Evolutionary conservation across 768 basidiomycete species (phyloP).

Genomic region (Russula brevipes): DNA sequence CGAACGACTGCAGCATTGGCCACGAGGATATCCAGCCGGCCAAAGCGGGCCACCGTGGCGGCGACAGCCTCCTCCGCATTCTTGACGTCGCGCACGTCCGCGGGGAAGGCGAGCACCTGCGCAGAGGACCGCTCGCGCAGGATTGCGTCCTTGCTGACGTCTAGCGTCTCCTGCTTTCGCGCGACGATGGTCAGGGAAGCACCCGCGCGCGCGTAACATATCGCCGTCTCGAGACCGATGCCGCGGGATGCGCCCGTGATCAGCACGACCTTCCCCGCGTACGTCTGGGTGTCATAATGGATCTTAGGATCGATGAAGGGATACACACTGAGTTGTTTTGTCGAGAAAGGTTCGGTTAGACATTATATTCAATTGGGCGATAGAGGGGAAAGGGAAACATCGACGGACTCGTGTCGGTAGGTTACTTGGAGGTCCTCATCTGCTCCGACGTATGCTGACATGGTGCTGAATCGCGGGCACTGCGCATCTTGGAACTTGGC

Average conservation of each 20-base stretch:
- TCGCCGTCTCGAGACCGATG: conserved; percentile 22
- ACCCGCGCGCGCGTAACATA: conserved; percentile 21
- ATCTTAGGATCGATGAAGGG: conserved; percentile 11
- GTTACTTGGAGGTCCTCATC: not conserved
- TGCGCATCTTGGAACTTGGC: too few species aligned
- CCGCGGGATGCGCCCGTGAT: conserved; percentile 25
- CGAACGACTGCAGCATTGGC: conserved; percentile 7
- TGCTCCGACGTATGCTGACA: too few species aligned
- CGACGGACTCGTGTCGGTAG: not conserved
- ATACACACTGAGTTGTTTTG: not conserved
- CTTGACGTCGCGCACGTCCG: conserved; percentile 7
- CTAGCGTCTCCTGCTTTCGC: conserved; percentile 6
- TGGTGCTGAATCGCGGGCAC: too few species aligned
- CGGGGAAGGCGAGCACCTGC: conserved; percentile 6
- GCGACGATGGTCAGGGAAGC: conserved; percentile 19
- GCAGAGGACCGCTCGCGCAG: not conserved
- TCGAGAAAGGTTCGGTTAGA: too few species aligned
- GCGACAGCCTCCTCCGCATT: not conserved
- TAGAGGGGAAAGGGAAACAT: not conserved
- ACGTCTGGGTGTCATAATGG: conserved; percentile 9
- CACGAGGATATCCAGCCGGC: conserved; percentile 12
- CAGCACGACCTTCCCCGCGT: conserved; percentile 25
- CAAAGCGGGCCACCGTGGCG: not conserved
- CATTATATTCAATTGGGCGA: too few species aligned
- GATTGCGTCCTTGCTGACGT: not conserved